Base-by-base conservation (phyloP, 306 rosid genomes). In the Geum urbanum region DNA sequence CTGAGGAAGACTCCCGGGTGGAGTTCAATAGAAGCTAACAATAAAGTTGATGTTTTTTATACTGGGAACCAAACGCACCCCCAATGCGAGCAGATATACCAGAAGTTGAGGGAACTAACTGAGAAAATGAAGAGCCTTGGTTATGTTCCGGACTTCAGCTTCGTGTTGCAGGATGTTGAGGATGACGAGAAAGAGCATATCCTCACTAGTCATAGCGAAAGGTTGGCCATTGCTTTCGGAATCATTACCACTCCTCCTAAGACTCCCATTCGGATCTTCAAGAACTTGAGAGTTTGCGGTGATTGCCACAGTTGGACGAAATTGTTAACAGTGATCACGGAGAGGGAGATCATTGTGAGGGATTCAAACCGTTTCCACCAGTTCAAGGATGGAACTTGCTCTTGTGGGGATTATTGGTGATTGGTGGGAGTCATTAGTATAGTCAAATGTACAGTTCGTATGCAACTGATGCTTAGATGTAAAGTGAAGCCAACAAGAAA, bases 341-440 rank as follows among this genome's bases (percentile, higher is more conserved):
- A 76, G 71, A 71, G 86, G 74, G 83, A 81, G 76, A 84, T 81
- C 49, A 74, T 84, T 11, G 86, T 81, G 32, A 79, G 84, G 76
- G 88, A 84, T 71, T 76, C 86, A 0, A 84, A 84, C 20, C 84
- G 88, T 15, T 15, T 84, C 65, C 88, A 84, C 72, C 86, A 79
- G 45, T 84, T 84, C 72, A 78, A 84, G 67, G 70, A 81, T 63
- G 84, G 86, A 67, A 73, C 39, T 51, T 84, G 88, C 63, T 84
- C 84, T 66, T 81, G 88, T 56, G 78, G 84, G 22, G 82, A 84
- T 70, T 81, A 78, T 70, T 84, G 88, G 88, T 84, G 88, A 84
- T 65, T 11, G 24, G 11, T 55, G 13, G 1, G 39, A 55, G 11
- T 55, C 14, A 9, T 4, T 54, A 0, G 12, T 9, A 5, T 19